A percentile compares a stretch with the other conserved stretches of the same genome.
Evolutionary conservation across 2,329 filamentous ascomycete genomes (phyloP).

Genomic region (Nemania diffusa): DNA sequence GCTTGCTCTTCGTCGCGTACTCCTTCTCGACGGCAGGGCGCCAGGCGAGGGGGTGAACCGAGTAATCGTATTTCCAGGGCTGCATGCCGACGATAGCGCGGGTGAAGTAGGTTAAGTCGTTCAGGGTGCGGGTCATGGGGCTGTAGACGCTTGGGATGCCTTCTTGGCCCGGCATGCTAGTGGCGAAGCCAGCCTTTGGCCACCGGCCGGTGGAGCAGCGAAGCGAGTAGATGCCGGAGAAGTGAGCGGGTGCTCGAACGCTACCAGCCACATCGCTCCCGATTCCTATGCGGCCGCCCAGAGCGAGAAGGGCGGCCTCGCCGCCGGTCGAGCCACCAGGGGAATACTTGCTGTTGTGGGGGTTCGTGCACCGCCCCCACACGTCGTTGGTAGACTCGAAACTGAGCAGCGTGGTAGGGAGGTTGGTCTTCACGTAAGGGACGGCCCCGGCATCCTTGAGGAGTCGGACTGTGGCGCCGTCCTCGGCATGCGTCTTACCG

Average conservation of each 20-base stretch:
- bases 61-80: constrained; percentile 90
- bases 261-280: constrained; percentile 92
- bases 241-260: constrained; percentile 87
- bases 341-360: constrained; percentile 84
- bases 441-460: constrained; percentile 89
- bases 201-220: constrained; percentile 90
- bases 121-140: constrained; percentile 88
- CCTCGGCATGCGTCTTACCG: constrained; percentile 71
- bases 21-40: constrained; percentile 68
- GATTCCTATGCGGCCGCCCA: constrained; percentile 86
- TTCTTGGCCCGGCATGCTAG: constrained; percentile 93
- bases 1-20: constrained; percentile 67
- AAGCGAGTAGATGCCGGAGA: constrained; percentile 87
- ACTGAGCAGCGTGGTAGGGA: constrained; percentile 85
- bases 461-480: constrained; percentile 78
- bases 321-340: constrained; percentile 91
- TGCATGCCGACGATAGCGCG: constrained; percentile 80
- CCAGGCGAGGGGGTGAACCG: constrained; percentile 88
- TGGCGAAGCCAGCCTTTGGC: constrained; percentile 85
- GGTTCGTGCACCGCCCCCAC: constrained; percentile 86
- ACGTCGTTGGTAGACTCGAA: constrained; percentile 83
- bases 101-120: constrained; percentile 87
- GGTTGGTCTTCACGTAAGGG: constrained; percentile 91
- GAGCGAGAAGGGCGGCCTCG: constrained; percentile 83
- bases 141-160: constrained; percentile 89